Evolutionary conservation across 306 rosid genomes (phyloP).

Genomic region (Quercus berberidifolia): DNA sequence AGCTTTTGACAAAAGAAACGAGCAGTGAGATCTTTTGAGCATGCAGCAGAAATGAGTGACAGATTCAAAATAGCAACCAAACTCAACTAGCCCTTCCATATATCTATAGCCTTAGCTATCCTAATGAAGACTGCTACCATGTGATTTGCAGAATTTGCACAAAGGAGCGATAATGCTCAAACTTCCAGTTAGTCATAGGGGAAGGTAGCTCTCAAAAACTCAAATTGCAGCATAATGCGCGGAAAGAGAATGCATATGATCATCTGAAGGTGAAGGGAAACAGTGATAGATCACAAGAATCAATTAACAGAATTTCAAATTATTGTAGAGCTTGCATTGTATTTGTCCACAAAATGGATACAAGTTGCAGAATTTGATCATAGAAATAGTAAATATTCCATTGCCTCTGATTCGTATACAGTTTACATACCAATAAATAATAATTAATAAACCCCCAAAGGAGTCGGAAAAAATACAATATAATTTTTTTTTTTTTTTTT

Average conservation of each 20-base stretch:
- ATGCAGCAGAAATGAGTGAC: too few relatives aligned
- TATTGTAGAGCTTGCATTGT: background rate
- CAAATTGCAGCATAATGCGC: too few relatives aligned
- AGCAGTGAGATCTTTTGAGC: too few relatives aligned
- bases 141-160: too few relatives aligned
- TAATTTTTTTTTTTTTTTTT: too few relatives aligned
- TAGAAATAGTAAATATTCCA: background rate
- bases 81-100: too few relatives aligned
- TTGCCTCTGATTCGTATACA: slow-evolving; percentile 9
- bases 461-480: slow-evolving; percentile 37
- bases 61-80: too few relatives aligned
- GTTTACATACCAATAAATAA: slow-evolving; percentile 25
- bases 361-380: background rate
- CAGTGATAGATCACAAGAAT: background rate
- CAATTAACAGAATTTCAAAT: background rate
- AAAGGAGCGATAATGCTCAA: too few relatives aligned
- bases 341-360: background rate
- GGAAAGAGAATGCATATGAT: background rate
- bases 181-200: too few relatives aligned
- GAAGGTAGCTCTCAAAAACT: too few relatives aligned
- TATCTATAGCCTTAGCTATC: too few relatives aligned
- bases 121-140: too few relatives aligned
- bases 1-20: background rate
- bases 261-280: background rate
- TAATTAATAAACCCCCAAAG: slow-evolving; percentile 21